Evolutionary conservation across 768 basidiomycete genomes (phyloP).

Genomic region (Lactifluus hygrophoroides): DNA sequence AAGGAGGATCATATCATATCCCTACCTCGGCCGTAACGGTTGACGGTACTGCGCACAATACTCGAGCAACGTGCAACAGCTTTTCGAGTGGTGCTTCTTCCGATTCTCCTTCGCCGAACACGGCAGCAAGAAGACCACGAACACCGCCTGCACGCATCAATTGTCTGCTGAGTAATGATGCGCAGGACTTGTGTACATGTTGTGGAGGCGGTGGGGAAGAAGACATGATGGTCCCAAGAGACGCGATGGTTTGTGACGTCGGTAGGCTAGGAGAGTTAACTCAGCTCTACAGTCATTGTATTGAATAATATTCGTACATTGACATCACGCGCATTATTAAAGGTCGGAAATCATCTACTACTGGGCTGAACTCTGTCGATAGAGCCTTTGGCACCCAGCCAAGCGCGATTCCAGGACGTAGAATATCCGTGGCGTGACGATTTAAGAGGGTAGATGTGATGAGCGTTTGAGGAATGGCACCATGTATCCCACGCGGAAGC

Average conservation of each 20-base stretch:
- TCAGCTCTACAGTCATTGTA: not conserved
- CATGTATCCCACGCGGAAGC: slow-evolving; percentile 44
- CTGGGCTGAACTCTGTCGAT: slow-evolving; percentile 30
- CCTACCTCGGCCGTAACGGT: slow-evolving; percentile 48
- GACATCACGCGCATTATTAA: slow-evolving; percentile 48
- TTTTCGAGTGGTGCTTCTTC: slow-evolving; percentile 56
- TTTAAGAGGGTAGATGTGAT: slow-evolving; percentile 52
- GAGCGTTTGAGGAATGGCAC: slow-evolving; percentile 44
- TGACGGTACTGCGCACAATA: slow-evolving; percentile 56
- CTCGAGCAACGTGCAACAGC: slow-evolving; percentile 59
- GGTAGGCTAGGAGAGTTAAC: slow-evolving; percentile 41
- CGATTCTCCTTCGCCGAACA: slow-evolving; percentile 57
- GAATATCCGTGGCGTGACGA: slow-evolving; percentile 48
- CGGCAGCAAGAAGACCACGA: slow-evolving; percentile 54
- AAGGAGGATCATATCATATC: not conserved
- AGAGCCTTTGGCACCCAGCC: slow-evolving; percentile 65
- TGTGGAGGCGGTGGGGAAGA: slow-evolving; percentile 41
- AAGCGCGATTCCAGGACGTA: slow-evolving; percentile 51
- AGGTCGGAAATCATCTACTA: slow-evolving; percentile 42
- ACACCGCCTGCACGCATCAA: slow-evolving; percentile 65
- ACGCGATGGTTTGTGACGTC: slow-evolving; percentile 54
- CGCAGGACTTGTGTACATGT: slow-evolving; percentile 52
- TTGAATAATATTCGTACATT: slow-evolving; percentile 39
- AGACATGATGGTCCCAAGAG: slow-evolving; percentile 40
- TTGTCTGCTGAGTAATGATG: slow-evolving; percentile 59